Conservation (phyloP, 441 rosid species). For the Populus hybrid region DNA sequence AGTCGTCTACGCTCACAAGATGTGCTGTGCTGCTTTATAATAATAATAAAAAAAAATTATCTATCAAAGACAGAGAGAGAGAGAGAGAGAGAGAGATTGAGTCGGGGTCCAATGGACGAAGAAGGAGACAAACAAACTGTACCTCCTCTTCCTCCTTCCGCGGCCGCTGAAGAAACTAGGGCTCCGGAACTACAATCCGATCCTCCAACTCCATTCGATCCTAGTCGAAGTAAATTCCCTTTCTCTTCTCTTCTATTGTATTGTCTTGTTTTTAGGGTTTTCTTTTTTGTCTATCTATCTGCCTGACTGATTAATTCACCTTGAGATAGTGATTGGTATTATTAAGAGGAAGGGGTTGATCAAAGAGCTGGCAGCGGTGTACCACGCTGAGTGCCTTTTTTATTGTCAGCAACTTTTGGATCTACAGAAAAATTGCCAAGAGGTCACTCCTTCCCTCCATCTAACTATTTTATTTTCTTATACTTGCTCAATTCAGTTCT, state of each 20-base stretch:
- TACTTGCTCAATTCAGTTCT: neutral
- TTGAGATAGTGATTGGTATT: conserved; percentile 71
- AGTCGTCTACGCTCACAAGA: too few relatives aligned
- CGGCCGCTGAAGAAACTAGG: neutral
- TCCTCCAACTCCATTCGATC: conserved; percentile 52
- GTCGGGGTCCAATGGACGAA: neutral
- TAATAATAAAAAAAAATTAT: too few relatives aligned
- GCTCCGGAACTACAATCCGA: neutral
- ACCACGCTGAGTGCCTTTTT: conserved; percentile 75
- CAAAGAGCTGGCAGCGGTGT: conserved; percentile 78
- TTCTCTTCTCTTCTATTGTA: neutral
- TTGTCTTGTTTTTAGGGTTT: neutral
- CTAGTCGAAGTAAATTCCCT: conserved; percentile 68
- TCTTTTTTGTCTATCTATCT: neutral
- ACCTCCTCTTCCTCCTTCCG: conserved; percentile 21
- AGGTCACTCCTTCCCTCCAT: conserved; percentile 37
- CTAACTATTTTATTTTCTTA: too few relatives aligned
- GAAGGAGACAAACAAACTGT: conserved; percentile 9
- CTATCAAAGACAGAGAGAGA: too few relatives aligned
- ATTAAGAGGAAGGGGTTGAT: conserved; percentile 90
- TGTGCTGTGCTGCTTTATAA: too few relatives aligned
- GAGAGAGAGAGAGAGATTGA: too few relatives aligned
- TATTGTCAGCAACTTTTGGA: conserved; percentile 80
- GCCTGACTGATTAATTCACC: too few relatives aligned
- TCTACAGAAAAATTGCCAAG: conserved; percentile 65